Base-by-base conservation (phyloP, 2,329 filamentous ascomycete species). In the Colletotrichum somersetense region DNA sequence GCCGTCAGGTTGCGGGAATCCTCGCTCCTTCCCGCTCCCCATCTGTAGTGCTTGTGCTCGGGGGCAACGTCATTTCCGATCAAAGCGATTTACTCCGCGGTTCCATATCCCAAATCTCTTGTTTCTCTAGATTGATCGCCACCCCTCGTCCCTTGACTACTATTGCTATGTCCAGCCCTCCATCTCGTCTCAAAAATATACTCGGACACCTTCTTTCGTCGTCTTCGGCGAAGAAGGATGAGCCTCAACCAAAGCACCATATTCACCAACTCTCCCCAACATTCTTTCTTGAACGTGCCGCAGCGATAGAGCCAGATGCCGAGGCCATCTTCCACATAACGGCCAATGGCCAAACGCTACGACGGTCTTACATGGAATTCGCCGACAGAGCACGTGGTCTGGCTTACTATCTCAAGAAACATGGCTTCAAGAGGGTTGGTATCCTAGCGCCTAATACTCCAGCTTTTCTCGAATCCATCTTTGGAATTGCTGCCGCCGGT, bases 381-480 rank as follows among this genome's bases (percentile, higher is more conserved):
- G 93, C 96, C 20, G 93, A 97, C 78, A 93, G 96, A 55, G 93
- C 95, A 3, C 86, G 93, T 53, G 96, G 96, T 0, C 85, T 99
- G 23, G 95, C 95, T 18, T 98, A 97, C 82, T 98, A 92, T 80
- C 80, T 99, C 68, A 89, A 89, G 76, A 93, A 93, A 80, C 89
- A 93, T 78, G 87, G 89, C 5, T 91, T 90, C 78, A 92, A 90
- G 77, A 88, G 93, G 72, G 92, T 98, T 7, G 96, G 96, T 8
- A 91, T 99, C 59, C 86, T 99, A 14, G 91, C 91, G 11, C 93
- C 96, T 3, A 99, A 99, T 80, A 99, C 96, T 1, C 96, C 96
- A 0, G 95, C 95, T 0, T 98, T 98, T 77, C 86, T 99, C 38
- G 96, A 98, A 83, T 89, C 91, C 8, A 93, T 97, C 73, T 99